Evolutionary conservation across 768 basidiomycete genomes (phyloP).

Genomic region (Rhodotorula diobovata): DNA sequence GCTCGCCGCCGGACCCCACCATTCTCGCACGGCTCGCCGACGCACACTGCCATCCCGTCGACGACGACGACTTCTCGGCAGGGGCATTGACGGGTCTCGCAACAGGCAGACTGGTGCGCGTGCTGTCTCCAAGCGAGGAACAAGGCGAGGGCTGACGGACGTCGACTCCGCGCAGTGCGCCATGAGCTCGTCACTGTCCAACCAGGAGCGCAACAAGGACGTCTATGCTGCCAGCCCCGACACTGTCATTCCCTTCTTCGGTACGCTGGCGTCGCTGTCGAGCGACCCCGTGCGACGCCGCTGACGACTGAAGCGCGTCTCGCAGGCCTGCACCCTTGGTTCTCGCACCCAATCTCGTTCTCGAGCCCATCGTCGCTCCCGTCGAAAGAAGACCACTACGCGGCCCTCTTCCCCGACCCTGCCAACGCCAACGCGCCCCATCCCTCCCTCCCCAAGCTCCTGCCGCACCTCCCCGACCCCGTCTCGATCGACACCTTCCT

Average conservation of each 20-base stretch:
- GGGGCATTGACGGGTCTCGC: slow-evolving; percentile 61
- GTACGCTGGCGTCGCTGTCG: slow-evolving; percentile 43
- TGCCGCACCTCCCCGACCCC: slow-evolving; percentile 69
- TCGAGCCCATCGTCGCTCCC: background rate
- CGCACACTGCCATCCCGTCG: slow-evolving; percentile 89
- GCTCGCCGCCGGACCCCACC: slow-evolving; percentile 67
- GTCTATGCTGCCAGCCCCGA: slow-evolving; percentile 32
- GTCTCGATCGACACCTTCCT: slow-evolving; percentile 60
- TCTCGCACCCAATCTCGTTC: slow-evolving; percentile 47
- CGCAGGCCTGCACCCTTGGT: slow-evolving; percentile 86
- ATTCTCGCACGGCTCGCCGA: slow-evolving; percentile 56
- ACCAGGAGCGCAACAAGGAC: slow-evolving; percentile 31
- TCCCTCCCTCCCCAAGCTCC: slow-evolving; percentile 48
- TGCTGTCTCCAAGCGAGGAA: slow-evolving; percentile 59
- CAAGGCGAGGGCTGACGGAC: background rate
- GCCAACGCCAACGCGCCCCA: slow-evolving; percentile 34
- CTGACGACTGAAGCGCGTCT: slow-evolving; percentile 47
- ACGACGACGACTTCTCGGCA: slow-evolving; percentile 55
- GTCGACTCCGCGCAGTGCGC: slow-evolving; percentile 56
- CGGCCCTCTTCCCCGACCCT: slow-evolving; percentile 56
- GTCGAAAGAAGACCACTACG: slow-evolving; percentile 69
- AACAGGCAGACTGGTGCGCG: slow-evolving; percentile 46
- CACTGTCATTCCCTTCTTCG: slow-evolving; percentile 74
- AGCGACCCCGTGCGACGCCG: background rate
- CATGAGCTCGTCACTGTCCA: slow-evolving; percentile 36